Percentiles rank a stretch among this genome's conserved stretches.
These are phyloP conservation scores for Fusarium denticulatum DNA, from an alignment of 2,329 filamentous ascomycete species.

Conservation along the genomic window DNA sequence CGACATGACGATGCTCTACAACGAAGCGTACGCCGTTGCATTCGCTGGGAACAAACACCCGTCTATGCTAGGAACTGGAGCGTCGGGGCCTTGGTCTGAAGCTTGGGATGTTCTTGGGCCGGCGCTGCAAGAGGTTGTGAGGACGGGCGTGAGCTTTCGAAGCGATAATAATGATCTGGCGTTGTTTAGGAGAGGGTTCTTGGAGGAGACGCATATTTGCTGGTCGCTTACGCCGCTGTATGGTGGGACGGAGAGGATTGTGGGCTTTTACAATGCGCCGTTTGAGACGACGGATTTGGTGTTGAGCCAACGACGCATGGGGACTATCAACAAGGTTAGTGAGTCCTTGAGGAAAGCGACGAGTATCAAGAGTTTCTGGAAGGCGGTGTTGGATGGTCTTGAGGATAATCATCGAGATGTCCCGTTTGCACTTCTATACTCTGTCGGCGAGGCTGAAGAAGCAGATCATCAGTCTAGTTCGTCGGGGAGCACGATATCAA, in stretches of 20 bases:
- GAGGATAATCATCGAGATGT: slow-evolving; percentile 51
- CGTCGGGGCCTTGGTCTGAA: slow-evolving; percentile 67
- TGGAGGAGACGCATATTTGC: slow-evolving; percentile 53
- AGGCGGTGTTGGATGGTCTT: slow-evolving; percentile 46
- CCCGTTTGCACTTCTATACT: slow-evolving; percentile 54
- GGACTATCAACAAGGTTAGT: slow-evolving; percentile 48
- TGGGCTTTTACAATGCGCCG: slow-evolving; percentile 53
- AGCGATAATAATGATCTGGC: slow-evolving; percentile 48
- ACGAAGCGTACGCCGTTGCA: slow-evolving; percentile 65
- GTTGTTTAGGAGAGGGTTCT: slow-evolving; percentile 47
- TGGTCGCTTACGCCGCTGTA: slow-evolving; percentile 54
- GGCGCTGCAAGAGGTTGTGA: slow-evolving; percentile 49
- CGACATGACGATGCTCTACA: slow-evolving; percentile 71
- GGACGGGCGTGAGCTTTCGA: slow-evolving; percentile 48
- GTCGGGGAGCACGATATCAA: slow-evolving; percentile 49
- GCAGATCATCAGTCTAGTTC: slow-evolving; percentile 48
- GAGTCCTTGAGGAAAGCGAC: slow-evolving; percentile 46
- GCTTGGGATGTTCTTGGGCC: slow-evolving; percentile 48
- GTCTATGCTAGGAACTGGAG: slow-evolving; percentile 65
- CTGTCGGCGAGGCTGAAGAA: slow-evolving; percentile 52
- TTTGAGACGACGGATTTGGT: slow-evolving; percentile 51
- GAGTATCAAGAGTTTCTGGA: slow-evolving; percentile 50
- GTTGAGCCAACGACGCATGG: slow-evolving; percentile 47
- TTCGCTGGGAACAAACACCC: slow-evolving; percentile 73
- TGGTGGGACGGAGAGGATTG: slow-evolving; percentile 47